These are phyloP conservation scores for Colletotrichum sp. DNA, from an alignment of 2,329 filamentous ascomycete species.

Conservation along the genomic window DNA sequence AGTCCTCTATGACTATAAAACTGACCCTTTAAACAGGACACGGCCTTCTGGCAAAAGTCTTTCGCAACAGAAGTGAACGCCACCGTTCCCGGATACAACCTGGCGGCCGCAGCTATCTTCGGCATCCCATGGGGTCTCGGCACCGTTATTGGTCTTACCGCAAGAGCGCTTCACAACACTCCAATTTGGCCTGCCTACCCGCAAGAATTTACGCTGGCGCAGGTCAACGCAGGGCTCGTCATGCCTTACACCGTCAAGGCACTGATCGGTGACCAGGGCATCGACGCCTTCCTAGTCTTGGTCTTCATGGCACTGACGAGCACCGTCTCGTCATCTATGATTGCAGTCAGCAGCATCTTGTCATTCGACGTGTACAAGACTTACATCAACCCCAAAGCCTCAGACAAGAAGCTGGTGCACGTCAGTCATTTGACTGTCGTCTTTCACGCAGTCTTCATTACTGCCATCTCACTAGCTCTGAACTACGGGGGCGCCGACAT, in stretches of 20 bases:
- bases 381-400: neutral
- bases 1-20: neutral
- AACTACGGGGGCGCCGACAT: neutral
- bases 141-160: neutral
- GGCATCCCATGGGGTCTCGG: neutral
- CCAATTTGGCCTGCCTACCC: neutral
- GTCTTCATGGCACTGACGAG: neutral
- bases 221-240: neutral
- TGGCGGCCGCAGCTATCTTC: neutral
- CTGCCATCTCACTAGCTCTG: neutral
- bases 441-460: neutral
- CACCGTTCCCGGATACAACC: neutral
- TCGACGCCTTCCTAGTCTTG: neutral
- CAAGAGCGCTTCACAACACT: neutral
- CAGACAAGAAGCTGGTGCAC: neutral
- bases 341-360: neutral
- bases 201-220: neutral
- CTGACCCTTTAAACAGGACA: neutral
- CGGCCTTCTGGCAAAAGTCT: neutral
- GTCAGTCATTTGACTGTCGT: neutral
- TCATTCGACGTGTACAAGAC: neutral
- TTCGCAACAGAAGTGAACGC: neutral
- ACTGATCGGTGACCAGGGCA: neutral
- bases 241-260: neutral
- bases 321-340: neutral